Base-by-base conservation (phyloP, 2,329 filamentous ascomycete genomes). In the Aspergillus ustus region DNA sequence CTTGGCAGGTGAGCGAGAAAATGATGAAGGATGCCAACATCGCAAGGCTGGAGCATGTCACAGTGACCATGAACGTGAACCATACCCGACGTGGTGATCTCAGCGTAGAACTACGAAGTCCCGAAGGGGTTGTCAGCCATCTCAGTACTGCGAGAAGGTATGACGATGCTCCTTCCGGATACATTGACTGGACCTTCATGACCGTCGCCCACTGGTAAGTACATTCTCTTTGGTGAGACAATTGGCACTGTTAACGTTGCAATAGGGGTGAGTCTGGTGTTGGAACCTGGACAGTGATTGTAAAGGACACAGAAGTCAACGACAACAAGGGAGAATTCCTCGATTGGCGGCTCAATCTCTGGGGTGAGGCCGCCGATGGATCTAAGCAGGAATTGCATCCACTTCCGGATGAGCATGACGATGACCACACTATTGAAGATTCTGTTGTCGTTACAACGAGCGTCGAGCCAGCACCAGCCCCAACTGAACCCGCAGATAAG, bases 171-270 rank as follows among this genome's bases (percentile, higher is more conserved):
- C 74, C 79, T 0, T 77, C 79, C 22, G 95, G 95, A 8, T 99
- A 98, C 75, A 81, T 89, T 43, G 92, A 98, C 78, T 99, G 95
- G 95, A 98, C 94, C 0, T 99, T 99, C 72, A 99, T 99, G 95
- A 96, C 90, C 64, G 95, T 99, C 43, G 93, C 89, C 66, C 95
- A 99, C 75, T 99, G 93, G 91, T 93, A 84, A 78, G 89, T 78
- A 31, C 46, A 19, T 49, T 19, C 52, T 40, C 9, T 8, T 5
- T 29, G 43, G 28, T 13, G 34, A 22, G 48, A 44, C 17, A 1
- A 28, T 52, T 37, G 56, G 25, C 44, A 44, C 17, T 44, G 46
- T 66, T 74, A 61, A 73, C 76, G 19, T 55, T 19, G 9, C 40
- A 20, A 57, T 15, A 93, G 91, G 92, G 95, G 95, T 52, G 95